Percentiles rank a stretch among this genome's conserved stretches.
Evolutionary conservation across 2,329 filamentous ascomycete species (phyloP).

Genomic region (Pseudogymnoascus sp.): DNA sequence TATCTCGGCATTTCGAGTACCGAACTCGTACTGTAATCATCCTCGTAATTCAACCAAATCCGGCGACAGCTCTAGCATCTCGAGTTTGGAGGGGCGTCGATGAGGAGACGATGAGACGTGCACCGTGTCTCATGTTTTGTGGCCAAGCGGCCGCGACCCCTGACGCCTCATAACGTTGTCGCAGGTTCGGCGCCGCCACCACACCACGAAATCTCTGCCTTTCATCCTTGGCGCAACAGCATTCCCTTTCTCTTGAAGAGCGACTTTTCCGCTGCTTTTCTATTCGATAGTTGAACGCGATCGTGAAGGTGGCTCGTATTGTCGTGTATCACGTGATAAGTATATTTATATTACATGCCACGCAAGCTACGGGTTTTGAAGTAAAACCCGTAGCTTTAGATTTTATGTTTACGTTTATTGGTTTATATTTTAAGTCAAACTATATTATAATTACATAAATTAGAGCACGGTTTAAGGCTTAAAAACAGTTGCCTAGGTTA

Average conservation of each 20-base stretch:
- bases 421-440: no score
- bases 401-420: no score
- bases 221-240: background rate
- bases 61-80: background rate
- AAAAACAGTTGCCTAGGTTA: no score
- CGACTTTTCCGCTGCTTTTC: background rate
- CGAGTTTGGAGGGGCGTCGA: slow-evolving; percentile 6
- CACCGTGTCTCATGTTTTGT: background rate
- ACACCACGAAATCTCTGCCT: background rate
- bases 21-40: slow-evolving; percentile 12
- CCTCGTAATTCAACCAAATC: background rate
- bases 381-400: no score
- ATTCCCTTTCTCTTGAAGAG: background rate
- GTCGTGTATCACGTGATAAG: background rate
- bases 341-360: background rate
- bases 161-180: background rate
- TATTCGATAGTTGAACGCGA: background rate
- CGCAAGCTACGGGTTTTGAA: background rate
- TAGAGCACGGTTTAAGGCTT: no score
- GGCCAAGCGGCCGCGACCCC: background rate
- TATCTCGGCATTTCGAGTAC: background rate
- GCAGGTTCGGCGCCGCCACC: background rate
- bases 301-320: background rate
- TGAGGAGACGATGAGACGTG: slow-evolving; percentile 4
- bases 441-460: no score